These are phyloP conservation scores for Fusarium sp. DNA, from an alignment of 2,329 filamentous ascomycete genomes.

Conservation along the genomic window DNA sequence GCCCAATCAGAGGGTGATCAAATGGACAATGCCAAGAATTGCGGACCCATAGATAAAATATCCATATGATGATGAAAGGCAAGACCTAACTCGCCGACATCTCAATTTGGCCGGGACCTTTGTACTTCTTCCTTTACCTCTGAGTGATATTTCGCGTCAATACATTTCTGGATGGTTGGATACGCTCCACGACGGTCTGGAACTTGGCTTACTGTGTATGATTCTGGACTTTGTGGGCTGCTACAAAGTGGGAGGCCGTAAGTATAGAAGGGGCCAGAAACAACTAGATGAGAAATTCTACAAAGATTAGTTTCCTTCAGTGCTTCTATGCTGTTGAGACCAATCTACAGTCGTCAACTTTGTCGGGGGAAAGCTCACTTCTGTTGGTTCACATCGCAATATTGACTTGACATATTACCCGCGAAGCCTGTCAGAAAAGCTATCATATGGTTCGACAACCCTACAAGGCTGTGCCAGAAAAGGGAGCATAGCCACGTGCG, in stretches of 20 bases:
- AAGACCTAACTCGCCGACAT: neutral
- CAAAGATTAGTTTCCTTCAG: no score
- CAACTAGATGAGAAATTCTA: rapidly evolving
- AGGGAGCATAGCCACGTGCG: neutral
- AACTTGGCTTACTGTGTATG: neutral
- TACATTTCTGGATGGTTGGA: rapidly evolving
- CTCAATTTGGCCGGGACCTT: neutral
- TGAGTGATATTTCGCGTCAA: rapidly evolving
- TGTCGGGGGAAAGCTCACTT: neutral
- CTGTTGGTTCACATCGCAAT: neutral
- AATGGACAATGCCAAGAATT: neutral
- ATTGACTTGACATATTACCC: neutral
- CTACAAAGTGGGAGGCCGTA: neutral
- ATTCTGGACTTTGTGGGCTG: rapidly evolving
- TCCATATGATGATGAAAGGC: neutral
- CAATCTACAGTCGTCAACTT: neutral
- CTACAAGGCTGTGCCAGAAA: neutral
- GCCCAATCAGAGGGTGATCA: neutral
- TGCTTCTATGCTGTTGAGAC: rapidly evolving
- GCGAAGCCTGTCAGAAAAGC: neutral
- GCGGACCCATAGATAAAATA: neutral
- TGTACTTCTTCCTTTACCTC: rapidly evolving
- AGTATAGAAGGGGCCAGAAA: neutral
- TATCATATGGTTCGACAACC: neutral
- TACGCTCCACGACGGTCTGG: rapidly evolving